Conservation (phyloP, 768 basidiomycete genomes). For the Russula lepida region DNA sequence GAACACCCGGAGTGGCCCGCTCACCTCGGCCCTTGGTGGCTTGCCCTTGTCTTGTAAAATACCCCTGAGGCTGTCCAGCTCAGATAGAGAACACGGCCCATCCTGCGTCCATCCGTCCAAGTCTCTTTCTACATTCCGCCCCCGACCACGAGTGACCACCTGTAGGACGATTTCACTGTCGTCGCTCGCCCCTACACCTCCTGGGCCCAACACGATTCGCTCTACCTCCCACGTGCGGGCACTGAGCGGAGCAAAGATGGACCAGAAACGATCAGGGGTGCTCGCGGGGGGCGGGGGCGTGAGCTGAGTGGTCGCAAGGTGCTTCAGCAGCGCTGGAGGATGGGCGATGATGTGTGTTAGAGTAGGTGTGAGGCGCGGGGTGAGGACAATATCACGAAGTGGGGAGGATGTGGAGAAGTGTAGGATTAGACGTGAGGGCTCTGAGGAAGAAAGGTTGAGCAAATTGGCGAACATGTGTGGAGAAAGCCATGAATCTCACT, state of each 20-base stretch:
- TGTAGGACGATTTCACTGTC: conserved; percentile 56
- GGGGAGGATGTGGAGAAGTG: conserved; percentile 45
- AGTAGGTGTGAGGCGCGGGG: conserved; percentile 56
- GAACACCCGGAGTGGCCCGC: not conserved
- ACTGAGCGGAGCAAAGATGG: conserved; percentile 61
- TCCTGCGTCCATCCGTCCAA: conserved; percentile 53
- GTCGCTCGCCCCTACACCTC: conserved; percentile 40
- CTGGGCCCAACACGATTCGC: conserved; percentile 47
- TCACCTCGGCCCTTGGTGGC: conserved; percentile 16
- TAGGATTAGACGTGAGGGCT: conserved; percentile 49
- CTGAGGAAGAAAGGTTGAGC: conserved; percentile 25
- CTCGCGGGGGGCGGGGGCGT: conserved; percentile 60
- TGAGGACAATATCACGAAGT: conserved; percentile 47
- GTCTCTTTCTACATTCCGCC: conserved; percentile 48
- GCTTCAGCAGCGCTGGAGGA: conserved; percentile 56
- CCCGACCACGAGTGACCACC: conserved; percentile 45
- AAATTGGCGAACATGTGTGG: not conserved
- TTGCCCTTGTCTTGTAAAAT: conserved; percentile 35
- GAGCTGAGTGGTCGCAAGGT: conserved; percentile 64
- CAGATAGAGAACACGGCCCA: conserved; percentile 39
- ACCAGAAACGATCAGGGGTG: conserved; percentile 68
- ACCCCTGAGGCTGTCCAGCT: conserved; percentile 44
- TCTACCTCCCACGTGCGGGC: conserved; percentile 53
- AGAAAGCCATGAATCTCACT: conserved; percentile 29
- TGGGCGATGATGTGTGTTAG: conserved; percentile 59